Evolutionary conservation across 169 alveolate species (phyloP).

Genomic region (Cryptosporidium baileyi): DNA sequence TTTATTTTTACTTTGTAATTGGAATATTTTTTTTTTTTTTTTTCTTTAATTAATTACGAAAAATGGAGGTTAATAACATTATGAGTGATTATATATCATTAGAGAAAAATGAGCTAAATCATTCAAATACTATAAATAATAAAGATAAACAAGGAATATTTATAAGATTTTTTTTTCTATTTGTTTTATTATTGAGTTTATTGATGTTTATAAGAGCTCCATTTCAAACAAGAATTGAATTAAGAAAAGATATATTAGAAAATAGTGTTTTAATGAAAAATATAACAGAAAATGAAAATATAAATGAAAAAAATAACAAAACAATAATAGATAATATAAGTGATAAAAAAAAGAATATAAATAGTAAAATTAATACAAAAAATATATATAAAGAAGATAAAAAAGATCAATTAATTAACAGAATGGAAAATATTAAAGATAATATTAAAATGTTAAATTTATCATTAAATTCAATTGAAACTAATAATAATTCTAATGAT

Average conservation of each 20-base stretch:
- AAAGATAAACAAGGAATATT: no score
- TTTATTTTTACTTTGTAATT: no score
- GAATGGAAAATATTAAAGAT: neutral
- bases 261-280: neutral
- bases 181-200: neutral
- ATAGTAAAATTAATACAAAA: neutral
- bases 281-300: neutral
- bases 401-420: neutral
- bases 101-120: neutral
- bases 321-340: neutral
- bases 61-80: no score
- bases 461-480: neutral
- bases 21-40: no score
- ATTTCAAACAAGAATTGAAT: conserved; percentile 9
- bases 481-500: no score
- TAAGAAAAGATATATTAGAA: conserved; percentile 15
- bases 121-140: no score
- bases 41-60: no score
- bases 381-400: neutral
- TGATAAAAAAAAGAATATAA: neutral
- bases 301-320: neutral
- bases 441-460: neutral
- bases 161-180: neutral
- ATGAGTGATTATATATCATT: conserved; percentile 10
- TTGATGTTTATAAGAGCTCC: conserved; percentile 9